phyloP scores from a whole-genome alignment of 179 eudicot genomes.

The Carnegiea gigantea region DNA sequence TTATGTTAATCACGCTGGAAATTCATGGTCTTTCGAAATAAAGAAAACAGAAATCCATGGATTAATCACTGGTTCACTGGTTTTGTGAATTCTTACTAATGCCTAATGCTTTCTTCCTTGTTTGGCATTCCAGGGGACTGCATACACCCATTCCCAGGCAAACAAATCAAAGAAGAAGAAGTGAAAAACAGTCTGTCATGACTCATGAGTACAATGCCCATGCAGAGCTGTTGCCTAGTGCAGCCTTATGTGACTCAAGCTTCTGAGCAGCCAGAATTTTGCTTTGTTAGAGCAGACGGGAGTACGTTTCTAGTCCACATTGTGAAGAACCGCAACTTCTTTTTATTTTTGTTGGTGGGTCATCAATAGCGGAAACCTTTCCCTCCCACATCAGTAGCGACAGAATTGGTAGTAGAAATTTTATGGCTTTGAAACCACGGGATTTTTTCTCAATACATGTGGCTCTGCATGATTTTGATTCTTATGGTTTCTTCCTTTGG shows the following conservation, averaged over 20 bases:
- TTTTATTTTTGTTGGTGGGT: slow-evolving; percentile 27
- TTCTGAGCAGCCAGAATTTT: slow-evolving; percentile 24
- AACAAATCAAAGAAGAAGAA: slow-evolving; percentile 83
- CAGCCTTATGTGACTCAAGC: slow-evolving; percentile 30
- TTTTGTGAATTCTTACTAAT: background rate
- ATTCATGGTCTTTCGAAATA: background rate
- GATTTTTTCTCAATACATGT: background rate
- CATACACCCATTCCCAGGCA: slow-evolving; percentile 60
- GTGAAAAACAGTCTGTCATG: slow-evolving; percentile 34
- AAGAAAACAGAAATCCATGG: background rate
- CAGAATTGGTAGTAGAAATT: slow-evolving; percentile 10
- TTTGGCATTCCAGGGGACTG: slow-evolving; percentile 62
- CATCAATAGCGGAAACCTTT: slow-evolving; percentile 12
- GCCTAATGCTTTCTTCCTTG: background rate
- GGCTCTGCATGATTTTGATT: background rate
- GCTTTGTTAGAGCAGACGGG: slow-evolving; percentile 33
- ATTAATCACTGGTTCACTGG: background rate
- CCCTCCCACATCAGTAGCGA: slow-evolving; percentile 15
- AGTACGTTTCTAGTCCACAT: slow-evolving; percentile 35
- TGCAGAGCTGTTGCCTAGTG: slow-evolving; percentile 28
- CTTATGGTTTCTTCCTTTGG: background rate
- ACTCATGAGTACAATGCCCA: slow-evolving; percentile 18
- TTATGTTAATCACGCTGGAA: background rate
- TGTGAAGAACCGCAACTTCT: slow-evolving; percentile 24
- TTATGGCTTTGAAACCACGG: background rate